Evolutionary conservation across 179 eudicot genomes (phyloP).

Genomic region (Pouteria campechiana): DNA sequence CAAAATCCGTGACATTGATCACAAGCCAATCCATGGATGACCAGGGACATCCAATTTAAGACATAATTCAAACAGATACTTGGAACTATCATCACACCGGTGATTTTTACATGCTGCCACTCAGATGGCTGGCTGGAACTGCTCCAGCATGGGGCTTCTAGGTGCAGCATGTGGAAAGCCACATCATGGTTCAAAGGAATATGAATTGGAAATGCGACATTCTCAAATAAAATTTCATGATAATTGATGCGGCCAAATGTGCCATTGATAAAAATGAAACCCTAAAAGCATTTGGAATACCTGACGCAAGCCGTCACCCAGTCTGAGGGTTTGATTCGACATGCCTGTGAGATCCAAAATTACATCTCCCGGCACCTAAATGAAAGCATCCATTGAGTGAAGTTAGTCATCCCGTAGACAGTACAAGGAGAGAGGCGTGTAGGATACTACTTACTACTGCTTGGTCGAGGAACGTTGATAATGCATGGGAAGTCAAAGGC

Average conservation of each 20-base stretch:
- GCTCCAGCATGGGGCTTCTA: too few relatives aligned
- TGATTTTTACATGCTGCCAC: too few relatives aligned
- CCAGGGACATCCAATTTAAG: neutral
- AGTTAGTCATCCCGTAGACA: neutral
- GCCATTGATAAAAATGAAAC: neutral
- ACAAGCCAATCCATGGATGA: neutral
- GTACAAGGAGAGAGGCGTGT: neutral
- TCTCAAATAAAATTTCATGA: too few relatives aligned
- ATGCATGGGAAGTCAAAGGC: conserved; percentile 3
- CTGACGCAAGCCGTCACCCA: conserved; percentile 62
- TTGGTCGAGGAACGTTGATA: conserved; percentile 18
- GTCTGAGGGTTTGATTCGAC: conserved; percentile 47
- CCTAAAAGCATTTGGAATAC: conserved; percentile 10
- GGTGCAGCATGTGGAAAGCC: too few relatives aligned
- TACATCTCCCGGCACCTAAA: conserved; percentile 57
- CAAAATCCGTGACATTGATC: neutral
- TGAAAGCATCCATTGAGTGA: neutral
- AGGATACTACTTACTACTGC: conserved; percentile 16
- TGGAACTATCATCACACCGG: too few relatives aligned
- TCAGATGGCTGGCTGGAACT: too few relatives aligned
- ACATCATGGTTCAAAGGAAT: too few relatives aligned
- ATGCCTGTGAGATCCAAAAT: conserved; percentile 44
- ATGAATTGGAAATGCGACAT: too few relatives aligned
- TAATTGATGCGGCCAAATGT: too few relatives aligned
- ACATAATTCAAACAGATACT: neutral